Conservation (phyloP, 192 early-diverging fungal genomes). For the Helicostylum pulchrum region DNA sequence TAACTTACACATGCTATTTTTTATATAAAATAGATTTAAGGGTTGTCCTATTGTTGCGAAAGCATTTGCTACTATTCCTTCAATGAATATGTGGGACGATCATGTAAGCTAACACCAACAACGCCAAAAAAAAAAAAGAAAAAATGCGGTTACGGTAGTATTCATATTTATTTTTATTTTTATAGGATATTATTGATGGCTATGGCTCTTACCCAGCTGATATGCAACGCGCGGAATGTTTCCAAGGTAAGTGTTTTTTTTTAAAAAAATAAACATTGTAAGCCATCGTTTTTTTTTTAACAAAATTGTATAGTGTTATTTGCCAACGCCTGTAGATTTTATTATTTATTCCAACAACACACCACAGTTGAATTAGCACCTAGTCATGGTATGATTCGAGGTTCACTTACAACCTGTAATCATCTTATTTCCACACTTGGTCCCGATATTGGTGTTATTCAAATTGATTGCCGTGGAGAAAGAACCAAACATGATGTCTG, state of each 20-base stretch:
- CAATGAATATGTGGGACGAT: slow-evolving; percentile 79
- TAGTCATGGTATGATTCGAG: slow-evolving; percentile 54
- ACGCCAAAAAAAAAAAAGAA: too few relatives aligned
- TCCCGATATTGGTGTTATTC: slow-evolving; percentile 44
- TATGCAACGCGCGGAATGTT: slow-evolving; percentile 64
- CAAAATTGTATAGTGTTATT: slow-evolving; percentile 38
- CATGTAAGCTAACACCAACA: slow-evolving; percentile 53
- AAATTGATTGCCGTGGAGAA: slow-evolving; percentile 73
- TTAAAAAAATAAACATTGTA: background rate
- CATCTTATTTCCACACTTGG: slow-evolving; percentile 68
- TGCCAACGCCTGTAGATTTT: slow-evolving; percentile 69
- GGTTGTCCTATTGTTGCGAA: slow-evolving; percentile 46
- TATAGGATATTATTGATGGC: slow-evolving; percentile 73
- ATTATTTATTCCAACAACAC: slow-evolving; percentile 84
- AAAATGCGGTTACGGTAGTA: background rate
- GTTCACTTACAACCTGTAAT: slow-evolving; percentile 43
- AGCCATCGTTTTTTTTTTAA: slow-evolving; percentile 2
- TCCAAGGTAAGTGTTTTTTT: slow-evolving; percentile 57
- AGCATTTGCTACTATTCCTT: slow-evolving; percentile 73
- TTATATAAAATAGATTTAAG: slow-evolving; percentile 3
- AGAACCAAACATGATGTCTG: slow-evolving; percentile 62
- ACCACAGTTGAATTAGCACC: slow-evolving; percentile 55
- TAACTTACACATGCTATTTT: background rate
- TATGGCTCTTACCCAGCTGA: slow-evolving; percentile 80
- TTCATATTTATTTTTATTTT: background rate